These are phyloP conservation scores for Ganoderma sinense DNA, from an alignment of 1,284 basidiomycete genomes.

Conservation along the genomic window DNA sequence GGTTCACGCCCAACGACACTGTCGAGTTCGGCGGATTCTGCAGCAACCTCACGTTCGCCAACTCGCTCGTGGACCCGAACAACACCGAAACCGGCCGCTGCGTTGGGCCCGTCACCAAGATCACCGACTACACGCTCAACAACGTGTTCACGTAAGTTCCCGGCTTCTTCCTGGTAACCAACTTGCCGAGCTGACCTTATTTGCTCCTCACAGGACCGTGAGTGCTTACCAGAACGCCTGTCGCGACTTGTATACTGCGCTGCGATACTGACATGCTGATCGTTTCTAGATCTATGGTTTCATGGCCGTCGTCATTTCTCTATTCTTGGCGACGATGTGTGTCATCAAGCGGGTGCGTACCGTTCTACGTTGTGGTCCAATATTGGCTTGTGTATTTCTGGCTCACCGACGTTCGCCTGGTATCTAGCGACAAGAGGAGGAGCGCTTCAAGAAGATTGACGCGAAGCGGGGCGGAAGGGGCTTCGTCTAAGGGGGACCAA, in stretches of 20 bases:
- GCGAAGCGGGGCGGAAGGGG: conserved; percentile 83
- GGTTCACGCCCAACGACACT: conserved; percentile 71
- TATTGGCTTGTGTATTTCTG: neutral
- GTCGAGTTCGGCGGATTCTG: conserved; percentile 73
- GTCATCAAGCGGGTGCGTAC: conserved; percentile 79
- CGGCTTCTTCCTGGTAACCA: neutral
- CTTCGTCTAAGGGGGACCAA: conserved; percentile 68
- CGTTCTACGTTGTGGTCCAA: conserved; percentile 20
- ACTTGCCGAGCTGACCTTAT: neutral
- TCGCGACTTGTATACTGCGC: conserved; percentile 44
- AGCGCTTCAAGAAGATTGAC: conserved; percentile 87
- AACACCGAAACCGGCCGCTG: conserved; percentile 55
- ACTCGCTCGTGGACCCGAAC: conserved; percentile 51
- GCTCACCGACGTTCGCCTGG: conserved; percentile 9
- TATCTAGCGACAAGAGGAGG: conserved; percentile 73
- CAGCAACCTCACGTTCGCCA: conserved; percentile 55
- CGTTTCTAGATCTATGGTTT: conserved; percentile 70
- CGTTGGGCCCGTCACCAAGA: conserved; percentile 66
- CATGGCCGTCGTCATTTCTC: conserved; percentile 77
- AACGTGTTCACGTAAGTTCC: conserved; percentile 79
- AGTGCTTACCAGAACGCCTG: conserved; percentile 13
- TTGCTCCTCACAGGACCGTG: conserved; percentile 26
- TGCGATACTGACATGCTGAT: conserved; percentile 20
- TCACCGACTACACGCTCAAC: conserved; percentile 77
- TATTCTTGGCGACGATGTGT: conserved; percentile 83